Base-by-base conservation (phyloP, 2,329 filamentous ascomycete species). In the Arthrinium puccinioides region DNA sequence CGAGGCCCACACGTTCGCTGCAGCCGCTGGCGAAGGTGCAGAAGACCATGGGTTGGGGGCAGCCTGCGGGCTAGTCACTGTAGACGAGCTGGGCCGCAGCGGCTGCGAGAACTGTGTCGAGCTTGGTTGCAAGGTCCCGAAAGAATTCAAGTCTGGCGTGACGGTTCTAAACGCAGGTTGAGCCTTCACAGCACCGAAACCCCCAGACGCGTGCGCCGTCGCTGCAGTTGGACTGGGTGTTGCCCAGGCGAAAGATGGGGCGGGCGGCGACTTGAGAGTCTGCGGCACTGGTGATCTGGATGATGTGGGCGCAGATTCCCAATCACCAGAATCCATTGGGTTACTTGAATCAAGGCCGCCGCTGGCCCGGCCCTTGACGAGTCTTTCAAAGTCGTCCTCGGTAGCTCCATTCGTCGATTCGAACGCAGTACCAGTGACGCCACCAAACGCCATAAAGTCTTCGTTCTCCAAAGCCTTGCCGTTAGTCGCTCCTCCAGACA, bases 361-460 rank as follows among this genome's bases (percentile, higher is more conserved):
- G 6, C 59, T 61, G 32, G 70, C 65, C 39, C 76, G 78, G 8
- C 90, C 90, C 52, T 94, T 87, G 36, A 98, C 89, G 3, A 98
- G 76, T 2, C 77, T 77, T 57, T 95, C 89, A 53, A 97, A 98
- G 53, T 94, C 87, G 41, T 84, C 76, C 33, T 84, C 72, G 3
- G 67, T 70, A 4, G 72, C 68, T 8, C 72, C 69, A 33, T 70
- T 73, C 28, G 66, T 46, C 6, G 52, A 54, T 35, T 78, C 70
- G 38, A 79, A 74, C 0, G 67, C 62, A 3, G 72, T 75, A 19
- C 79, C 79, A 4, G 76, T 80, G n/a, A 79, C 62, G 21, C 72
- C 73, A n/a, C 77, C 78, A 52, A 86, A 85, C 3, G 76, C 78
- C 62, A 86, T 72, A 46, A 85, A 82, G 49, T 86, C 81, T 31